These are phyloP conservation scores for Populus hybrid DNA, from an alignment of 441 rosid genomes.

Conservation along the genomic window DNA sequence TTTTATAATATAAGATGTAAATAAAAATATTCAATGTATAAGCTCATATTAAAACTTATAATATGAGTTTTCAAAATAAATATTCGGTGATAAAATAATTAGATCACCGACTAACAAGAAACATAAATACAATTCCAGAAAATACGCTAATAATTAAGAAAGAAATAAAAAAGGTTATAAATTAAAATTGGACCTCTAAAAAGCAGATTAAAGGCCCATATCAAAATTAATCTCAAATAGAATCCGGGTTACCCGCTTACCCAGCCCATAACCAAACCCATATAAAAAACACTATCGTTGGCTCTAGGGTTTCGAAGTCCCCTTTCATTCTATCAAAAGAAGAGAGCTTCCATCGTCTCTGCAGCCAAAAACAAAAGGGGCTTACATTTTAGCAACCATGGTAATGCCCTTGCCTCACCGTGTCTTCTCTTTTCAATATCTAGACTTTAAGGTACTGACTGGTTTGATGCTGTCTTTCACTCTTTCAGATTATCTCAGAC, in stretches of 20 bases:
- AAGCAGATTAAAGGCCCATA: neutral
- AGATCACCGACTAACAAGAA: too few relatives aligned
- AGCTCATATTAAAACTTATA: too few relatives aligned
- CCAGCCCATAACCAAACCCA: constrained; percentile 6
- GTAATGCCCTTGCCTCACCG: constrained; percentile 8
- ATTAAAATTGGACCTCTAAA: neutral
- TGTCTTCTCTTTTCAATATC: neutral
- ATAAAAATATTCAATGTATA: too few relatives aligned
- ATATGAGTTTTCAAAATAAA: too few relatives aligned
- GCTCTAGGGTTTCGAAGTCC: constrained; percentile 29
- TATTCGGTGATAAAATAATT: too few relatives aligned
- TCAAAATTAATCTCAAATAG: neutral
- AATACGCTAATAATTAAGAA: too few relatives aligned
- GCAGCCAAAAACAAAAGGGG: constrained; percentile 2
- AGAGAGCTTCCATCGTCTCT: neutral
- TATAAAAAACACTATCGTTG: neutral
- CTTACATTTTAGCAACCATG: constrained; percentile 23
- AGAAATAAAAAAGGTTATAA: too few relatives aligned
- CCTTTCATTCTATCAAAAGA: neutral
- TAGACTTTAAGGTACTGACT: neutral
- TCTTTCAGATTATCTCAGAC: constrained; percentile 73
- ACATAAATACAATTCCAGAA: too few relatives aligned
- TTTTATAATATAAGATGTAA: too few relatives aligned
- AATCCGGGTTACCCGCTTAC: neutral
- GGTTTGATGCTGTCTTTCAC: neutral